Evolutionary conservation across 208 protist genomes (phyloP), one percentile per base, ranked within the genome.

Genomic region (Leishmania guyanensis): DNA sequence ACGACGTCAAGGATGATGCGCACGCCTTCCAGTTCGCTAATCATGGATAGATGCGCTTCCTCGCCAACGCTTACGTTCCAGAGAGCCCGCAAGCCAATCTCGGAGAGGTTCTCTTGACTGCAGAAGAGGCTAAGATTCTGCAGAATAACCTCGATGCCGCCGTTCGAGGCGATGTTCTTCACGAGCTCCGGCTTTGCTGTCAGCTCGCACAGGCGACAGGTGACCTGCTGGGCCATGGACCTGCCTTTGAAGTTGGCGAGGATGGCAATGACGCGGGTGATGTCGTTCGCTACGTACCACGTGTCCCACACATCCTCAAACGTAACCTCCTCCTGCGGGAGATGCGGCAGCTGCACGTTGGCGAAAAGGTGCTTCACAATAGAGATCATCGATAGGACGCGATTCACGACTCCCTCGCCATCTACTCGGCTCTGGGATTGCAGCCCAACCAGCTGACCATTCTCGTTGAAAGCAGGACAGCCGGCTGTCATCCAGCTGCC

Each of bases 321-420:
- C 3, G 85, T 86, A 36, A 87, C 50, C 53, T 65, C 68, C 2
- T 90, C 62, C 66, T 96, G 84, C n/a, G 92, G 81, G 53, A 98
- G 88, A n/a, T 81, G 77, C 8, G 77, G 51, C 62, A 98, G 88
- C 87, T 97, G 89, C 79, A 86, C 82, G 72, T 97, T 97, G 33
- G 92, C 94, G 79, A 98, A 98, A 29, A 97, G 87, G 72, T 98
- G 96, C 83, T 93, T 92, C 78, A 98, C 93, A 72, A 98, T 94
- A 26, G 91, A 86, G n/a, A 82, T 78, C 80, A 98, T 90, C 20
- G 89, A 89, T 51, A 98, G 81, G 14, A 95, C 91, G 43, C 93
- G 93, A 74, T 92, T 96, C 46, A 96, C 84, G 33, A 98, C 78
- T 46, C 96, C 94, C 75, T 95, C 93, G 26, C 80, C 87, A 53